phyloP scores from a whole-genome alignment of 495 filamentous ascomycete genomes.

The Pseudoneurospora amorphoporcata region DNA sequence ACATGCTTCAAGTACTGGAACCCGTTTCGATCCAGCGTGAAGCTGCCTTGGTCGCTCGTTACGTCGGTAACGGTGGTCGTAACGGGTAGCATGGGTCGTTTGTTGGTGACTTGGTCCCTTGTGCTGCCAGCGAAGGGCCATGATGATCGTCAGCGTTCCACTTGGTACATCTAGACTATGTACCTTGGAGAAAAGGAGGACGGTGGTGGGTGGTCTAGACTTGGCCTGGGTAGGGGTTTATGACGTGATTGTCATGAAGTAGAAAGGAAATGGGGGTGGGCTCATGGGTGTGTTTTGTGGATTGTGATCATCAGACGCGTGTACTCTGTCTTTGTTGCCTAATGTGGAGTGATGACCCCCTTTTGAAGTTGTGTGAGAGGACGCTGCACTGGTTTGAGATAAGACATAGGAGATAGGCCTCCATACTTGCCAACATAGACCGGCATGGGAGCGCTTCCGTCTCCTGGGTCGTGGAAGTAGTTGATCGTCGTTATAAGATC shows the following conservation, averaged over 20 bases:
- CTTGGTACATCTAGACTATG: not conserved
- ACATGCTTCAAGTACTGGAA: conserved; percentile 25
- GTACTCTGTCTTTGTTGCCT: not conserved
- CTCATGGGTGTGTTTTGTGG: not conserved
- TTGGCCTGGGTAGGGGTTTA: not conserved
- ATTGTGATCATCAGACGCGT: not conserved
- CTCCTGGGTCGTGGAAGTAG: conserved; percentile 47
- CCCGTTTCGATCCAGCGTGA: conserved; percentile 29
- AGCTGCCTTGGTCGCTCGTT: conserved; percentile 21
- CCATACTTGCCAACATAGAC: conserved; percentile 35
- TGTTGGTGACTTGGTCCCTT: conserved; percentile 21
- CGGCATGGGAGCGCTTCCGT: conserved; percentile 44
- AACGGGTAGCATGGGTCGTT: conserved; percentile 33
- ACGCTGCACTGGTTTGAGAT: not conserved
- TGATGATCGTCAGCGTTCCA: not conserved
- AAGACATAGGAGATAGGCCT: not conserved
- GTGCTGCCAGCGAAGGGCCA: not conserved
- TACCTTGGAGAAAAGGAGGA: too few relatives aligned
- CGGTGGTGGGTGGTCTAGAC: not conserved
- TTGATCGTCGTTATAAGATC: conserved; percentile 46
- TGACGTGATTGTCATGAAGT: not conserved
- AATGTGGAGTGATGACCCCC: not conserved
- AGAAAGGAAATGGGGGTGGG: not conserved
- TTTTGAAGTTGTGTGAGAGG: too few relatives aligned
- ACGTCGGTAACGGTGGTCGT: conserved; percentile 29